These are phyloP conservation scores for Pseudomicrostroma phylloplanum DNA, from an alignment of 1,284 basidiomycete genomes.

Conservation along the genomic window DNA sequence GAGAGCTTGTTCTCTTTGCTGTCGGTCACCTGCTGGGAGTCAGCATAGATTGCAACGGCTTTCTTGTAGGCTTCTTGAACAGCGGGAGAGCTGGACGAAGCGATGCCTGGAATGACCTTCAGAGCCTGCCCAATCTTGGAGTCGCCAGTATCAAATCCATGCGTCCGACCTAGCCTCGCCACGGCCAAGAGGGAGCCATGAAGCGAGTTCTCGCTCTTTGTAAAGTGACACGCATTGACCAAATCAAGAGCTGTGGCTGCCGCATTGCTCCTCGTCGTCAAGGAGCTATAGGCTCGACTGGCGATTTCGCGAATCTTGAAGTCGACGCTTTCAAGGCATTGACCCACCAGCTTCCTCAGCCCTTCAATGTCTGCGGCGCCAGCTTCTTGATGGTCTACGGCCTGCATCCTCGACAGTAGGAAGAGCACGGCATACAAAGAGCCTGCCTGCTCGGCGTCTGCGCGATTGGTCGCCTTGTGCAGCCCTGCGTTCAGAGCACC, in stretches of 20 bases:
- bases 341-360: constrained; percentile 18
- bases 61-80: too few species aligned
- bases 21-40: too few species aligned
- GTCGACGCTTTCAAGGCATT: constrained; percentile 26
- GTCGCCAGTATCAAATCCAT: background rate
- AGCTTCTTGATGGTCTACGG: constrained; percentile 13
- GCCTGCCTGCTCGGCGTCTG: constrained; percentile 7
- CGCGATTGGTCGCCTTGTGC: background rate
- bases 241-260: background rate
- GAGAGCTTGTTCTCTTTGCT: too few species aligned
- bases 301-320: constrained; percentile 36
- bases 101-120: too few species aligned
- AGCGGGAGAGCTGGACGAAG: too few species aligned
- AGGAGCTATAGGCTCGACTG: background rate
- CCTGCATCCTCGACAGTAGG: constrained; percentile 34
- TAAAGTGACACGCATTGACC: background rate
- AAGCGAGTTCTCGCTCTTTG: background rate
- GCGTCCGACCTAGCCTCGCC: background rate
- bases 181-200: background rate
- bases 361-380: constrained; percentile 12
- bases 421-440: constrained; percentile 36
- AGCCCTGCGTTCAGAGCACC: background rate
- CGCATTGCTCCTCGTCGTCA: background rate
- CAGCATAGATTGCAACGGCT: too few species aligned
- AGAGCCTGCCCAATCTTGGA: background rate